Base-by-base conservation (phyloP, 2,329 filamentous ascomycete genomes). In the Taxawa tesnikishii region DNA sequence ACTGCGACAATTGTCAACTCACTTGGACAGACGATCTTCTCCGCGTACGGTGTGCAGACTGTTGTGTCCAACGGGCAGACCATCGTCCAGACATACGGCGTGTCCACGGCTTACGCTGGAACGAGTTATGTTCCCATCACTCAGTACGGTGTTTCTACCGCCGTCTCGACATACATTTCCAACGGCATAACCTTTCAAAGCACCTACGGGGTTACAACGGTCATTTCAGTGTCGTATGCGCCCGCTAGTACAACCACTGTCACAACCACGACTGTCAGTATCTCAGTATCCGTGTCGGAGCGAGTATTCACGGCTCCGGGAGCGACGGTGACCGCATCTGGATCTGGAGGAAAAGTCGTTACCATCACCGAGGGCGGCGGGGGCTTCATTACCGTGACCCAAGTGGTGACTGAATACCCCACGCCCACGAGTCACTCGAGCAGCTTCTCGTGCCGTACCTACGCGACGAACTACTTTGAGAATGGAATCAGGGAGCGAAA, bases 391-490 rank as follows among this genome's bases (percentile, higher is more conserved):
- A 45, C 43, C 9, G 37, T 45, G 4, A 48, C 43, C 8, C 29
- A 42, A n/a, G 38, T 42, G 1, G 38, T 38, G 3, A 41, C 37
- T 2, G 38, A 38, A 6, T 41, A 36, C 15, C 28, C 37, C 3
- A 31, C 16, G 5, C 38, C 38, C 5, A 37, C 32, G 15, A 45
- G 34, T 25, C 29, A 19, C 10, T 40, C 29, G 15, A 41, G 38
- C 10, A 39, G 28, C 4, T 49, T 43, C 23, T 44, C 46, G 4
- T 50, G 47, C 29, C 33, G 47, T 15, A 49, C 43, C 9, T 44
- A 43, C 16, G 34, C 42, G 14, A 50, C 48, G 5, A 48, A 49
- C 21, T 50, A 51, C 31, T 37, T 49, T 26, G 47, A 47, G 15
- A 41, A 41, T 1, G 17, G 29, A 28, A 38, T 42, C 14, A 34